Percentiles rank a stretch among this genome's conserved stretches.
These are phyloP conservation scores for Saccharomyces uvarum DNA, from an alignment of 1,139 yeast genomes.

Conservation along the genomic window DNA sequence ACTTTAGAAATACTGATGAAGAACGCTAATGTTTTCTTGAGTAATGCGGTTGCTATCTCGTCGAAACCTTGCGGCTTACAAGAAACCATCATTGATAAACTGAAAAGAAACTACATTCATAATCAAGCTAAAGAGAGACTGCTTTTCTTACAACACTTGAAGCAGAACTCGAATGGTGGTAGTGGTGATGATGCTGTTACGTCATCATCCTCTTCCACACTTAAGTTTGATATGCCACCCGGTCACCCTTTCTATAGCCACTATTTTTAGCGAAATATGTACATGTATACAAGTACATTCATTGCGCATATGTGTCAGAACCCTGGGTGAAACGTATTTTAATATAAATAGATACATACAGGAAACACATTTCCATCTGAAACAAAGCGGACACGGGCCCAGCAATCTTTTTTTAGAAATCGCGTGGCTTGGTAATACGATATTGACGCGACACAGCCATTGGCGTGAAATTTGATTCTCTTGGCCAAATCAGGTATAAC, in stretches of 20 bases:
- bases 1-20: conserved; percentile 17
- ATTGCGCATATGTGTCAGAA: neutral
- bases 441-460: conserved; percentile 1
- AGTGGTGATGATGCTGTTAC: neutral
- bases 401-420: neutral
- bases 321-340: neutral
- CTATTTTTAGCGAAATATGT: neutral
- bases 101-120: conserved; percentile 27
- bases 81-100: conserved; percentile 26
- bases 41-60: conserved; percentile 22
- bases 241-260: neutral
- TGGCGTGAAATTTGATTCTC: neutral
- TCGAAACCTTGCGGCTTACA: conserved; percentile 28
- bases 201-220: neutral
- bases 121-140: conserved; percentile 19
- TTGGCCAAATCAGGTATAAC: neutral
- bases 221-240: neutral
- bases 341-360: neutral
- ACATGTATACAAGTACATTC: neutral
- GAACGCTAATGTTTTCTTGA: conserved; percentile 21
- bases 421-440: conserved; percentile 1
- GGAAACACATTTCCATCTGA: neutral
- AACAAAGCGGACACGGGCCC: neutral
- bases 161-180: neutral
- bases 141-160: conserved; percentile 6